Evolutionary conservation across 1,284 basidiomycete genomes (phyloP).

Genomic region (Ustilago sp.): DNA sequence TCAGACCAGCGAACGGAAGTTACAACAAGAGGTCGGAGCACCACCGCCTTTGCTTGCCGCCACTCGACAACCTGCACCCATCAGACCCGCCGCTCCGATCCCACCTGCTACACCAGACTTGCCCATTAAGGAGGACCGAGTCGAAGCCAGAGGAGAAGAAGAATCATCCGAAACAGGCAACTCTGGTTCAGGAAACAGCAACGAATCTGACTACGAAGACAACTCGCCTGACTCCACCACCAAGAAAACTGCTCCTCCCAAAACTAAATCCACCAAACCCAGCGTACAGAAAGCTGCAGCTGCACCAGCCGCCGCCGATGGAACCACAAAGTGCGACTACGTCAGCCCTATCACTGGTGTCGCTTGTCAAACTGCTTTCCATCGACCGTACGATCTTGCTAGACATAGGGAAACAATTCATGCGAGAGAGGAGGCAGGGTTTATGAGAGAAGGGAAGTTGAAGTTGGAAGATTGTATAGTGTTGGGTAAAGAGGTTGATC

Average conservation of each 20-base stretch:
- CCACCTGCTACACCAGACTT: background rate
- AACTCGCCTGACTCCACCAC: constrained; percentile 10
- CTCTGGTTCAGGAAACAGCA: constrained; percentile 21
- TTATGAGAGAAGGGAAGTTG: constrained; percentile 60
- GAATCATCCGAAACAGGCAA: constrained; percentile 45
- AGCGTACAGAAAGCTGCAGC: constrained; percentile 3
- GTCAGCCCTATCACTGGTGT: constrained; percentile 58
- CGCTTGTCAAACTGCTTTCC: constrained; percentile 66
- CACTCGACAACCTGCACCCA: background rate
- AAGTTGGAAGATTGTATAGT: constrained; percentile 64
- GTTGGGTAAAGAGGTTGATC: constrained; percentile 68
- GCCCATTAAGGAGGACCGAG: constrained; percentile 23
- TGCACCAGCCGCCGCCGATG: constrained; percentile 22
- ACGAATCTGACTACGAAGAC: constrained; percentile 52
- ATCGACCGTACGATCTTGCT: constrained; percentile 67
- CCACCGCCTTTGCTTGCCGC: constrained; percentile 23
- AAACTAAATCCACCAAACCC: constrained; percentile 15
- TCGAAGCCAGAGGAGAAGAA: constrained; percentile 35
- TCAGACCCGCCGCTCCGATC: background rate
- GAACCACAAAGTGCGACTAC: constrained; percentile 66
- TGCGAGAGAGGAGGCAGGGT: constrained; percentile 62
- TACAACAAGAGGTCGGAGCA: constrained; percentile 17
- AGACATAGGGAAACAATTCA: constrained; percentile 68
- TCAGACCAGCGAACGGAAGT: constrained; percentile 38
- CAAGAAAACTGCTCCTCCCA: constrained; percentile 1